These are phyloP conservation scores for Fragilaria radians DNA, from an alignment of 108 stramenopile genomes.

Conservation along the genomic window DNA sequence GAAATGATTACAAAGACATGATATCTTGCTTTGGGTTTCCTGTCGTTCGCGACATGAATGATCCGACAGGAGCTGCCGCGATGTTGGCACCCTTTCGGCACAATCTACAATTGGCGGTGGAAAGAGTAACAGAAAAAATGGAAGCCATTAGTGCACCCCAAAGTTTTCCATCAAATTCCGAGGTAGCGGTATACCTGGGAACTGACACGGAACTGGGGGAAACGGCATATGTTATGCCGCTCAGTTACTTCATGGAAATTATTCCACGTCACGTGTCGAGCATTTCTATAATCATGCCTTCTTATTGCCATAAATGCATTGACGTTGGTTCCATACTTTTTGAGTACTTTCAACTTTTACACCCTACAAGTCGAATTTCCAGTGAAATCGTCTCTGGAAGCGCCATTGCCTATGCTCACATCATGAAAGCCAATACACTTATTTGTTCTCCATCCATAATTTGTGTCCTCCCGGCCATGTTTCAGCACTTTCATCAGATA, in stretches of 20 bases:
- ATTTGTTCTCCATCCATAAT: not conserved
- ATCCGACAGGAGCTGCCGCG: not conserved
- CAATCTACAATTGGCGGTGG: not conserved
- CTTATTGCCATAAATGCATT: not conserved
- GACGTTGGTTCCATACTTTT: not conserved
- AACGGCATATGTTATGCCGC: not conserved
- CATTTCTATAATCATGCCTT: not conserved
- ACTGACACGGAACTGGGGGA: not conserved
- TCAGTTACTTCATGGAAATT: not conserved
- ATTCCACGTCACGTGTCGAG: not conserved
- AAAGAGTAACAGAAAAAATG: not conserved
- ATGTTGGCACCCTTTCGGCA: not conserved
- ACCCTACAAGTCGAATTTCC: not conserved
- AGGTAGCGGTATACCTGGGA: conserved; percentile 1
- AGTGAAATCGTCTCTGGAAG: not conserved
- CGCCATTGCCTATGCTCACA: conserved; percentile 2
- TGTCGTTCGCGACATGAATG: not conserved
- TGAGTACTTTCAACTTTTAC: not conserved
- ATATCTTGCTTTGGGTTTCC: conserved; percentile 1
- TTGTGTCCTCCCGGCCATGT: conserved; percentile 1
- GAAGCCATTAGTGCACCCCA: not conserved
- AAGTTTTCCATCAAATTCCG: not conserved
- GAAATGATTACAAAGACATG: not conserved
- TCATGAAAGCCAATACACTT: not conserved
- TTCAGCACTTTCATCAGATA: not conserved